Evolutionary conservation across 148 eudicot species (phyloP).

Genomic region (Mesembryanthemum crystallinum): DNA sequence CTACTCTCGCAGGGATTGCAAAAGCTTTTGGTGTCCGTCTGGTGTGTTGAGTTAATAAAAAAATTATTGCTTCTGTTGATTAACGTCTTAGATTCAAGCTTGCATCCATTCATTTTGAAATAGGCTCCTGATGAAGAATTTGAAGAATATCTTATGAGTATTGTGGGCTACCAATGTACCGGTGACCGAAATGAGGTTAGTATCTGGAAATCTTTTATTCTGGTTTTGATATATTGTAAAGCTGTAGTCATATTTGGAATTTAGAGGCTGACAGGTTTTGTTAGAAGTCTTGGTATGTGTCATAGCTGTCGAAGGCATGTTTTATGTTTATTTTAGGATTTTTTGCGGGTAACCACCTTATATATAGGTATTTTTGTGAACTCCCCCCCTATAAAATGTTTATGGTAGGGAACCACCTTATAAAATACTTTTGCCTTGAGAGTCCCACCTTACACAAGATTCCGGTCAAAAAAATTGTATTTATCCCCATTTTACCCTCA

Average conservation of each 20-base stretch:
- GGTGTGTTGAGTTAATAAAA: conserved; percentile 41
- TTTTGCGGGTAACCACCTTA: too few relatives aligned
- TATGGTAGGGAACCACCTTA: too few relatives aligned
- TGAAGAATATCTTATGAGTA: conserved; percentile 76
- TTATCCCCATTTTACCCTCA: too few relatives aligned
- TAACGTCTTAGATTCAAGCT: conserved; percentile 5
- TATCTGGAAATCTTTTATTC: neutral
- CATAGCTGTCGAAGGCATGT: too few relatives aligned
- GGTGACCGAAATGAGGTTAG: conserved; percentile 85
- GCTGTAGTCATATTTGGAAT: neutral
- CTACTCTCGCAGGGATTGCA: conserved; percentile 84
- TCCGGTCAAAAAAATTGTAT: too few relatives aligned
- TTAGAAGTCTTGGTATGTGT: neutral
- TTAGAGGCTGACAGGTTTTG: neutral
- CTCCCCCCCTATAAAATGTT: too few relatives aligned
- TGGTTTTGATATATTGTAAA: conserved; percentile 2
- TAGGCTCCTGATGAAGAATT: conserved; percentile 99
- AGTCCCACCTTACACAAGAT: too few relatives aligned
- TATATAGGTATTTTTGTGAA: too few relatives aligned
- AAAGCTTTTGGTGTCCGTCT: conserved; percentile 96
- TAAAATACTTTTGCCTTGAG: too few relatives aligned
- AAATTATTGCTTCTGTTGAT: neutral
- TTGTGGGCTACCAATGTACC: conserved; percentile 59
- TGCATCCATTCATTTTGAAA: conserved; percentile 7
- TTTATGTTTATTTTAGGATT: neutral